phyloP scores from a whole-genome alignment of 331 rosid genomes.

The Telfairia occidentalis region DNA sequence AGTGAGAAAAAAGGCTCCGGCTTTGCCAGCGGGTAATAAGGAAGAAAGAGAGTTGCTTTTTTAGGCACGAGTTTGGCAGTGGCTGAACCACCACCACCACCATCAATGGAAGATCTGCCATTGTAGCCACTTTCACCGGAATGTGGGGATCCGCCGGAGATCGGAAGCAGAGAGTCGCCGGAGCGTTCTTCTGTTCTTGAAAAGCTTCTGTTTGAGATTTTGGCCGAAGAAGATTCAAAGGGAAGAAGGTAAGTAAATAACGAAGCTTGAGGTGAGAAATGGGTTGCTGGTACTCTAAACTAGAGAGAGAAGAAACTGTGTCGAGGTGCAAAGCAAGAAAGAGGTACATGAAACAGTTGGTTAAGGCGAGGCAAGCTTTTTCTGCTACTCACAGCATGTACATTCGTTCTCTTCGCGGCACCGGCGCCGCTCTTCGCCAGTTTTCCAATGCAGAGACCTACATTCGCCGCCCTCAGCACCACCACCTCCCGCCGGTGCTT shows the following conservation, averaged over 20 bases:
- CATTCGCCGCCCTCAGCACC: constrained; percentile 37
- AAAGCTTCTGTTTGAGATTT: not conserved
- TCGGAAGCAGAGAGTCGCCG: not conserved
- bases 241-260: not conserved
- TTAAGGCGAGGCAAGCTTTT: constrained; percentile 61
- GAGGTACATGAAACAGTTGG: constrained; percentile 76
- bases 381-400: constrained; percentile 67
- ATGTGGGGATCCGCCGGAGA: not conserved
- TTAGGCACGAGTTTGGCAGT: not conserved
- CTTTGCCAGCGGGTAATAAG: constrained; percentile 14
- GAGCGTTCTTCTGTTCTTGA: not conserved
- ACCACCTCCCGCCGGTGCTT: constrained; percentile 17
- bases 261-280: constrained; percentile 21
- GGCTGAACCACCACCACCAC: not conserved
- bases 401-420: constrained; percentile 61
- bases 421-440: constrained; percentile 73
- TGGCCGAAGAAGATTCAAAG: not conserved
- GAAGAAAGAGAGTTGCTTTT: constrained; percentile 8
- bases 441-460: constrained; percentile 66
- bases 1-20: constrained; percentile 2
- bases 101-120: constrained; percentile 14
- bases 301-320: constrained; percentile 73
- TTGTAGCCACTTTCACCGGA: constrained; percentile 13
- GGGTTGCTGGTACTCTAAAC: constrained; percentile 74
- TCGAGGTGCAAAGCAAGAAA: constrained; percentile 61